Percentiles rank a stretch among this genome's conserved stretches.
Conservation (phyloP, 805 yeast species). For the Candida michaelii region DNA sequence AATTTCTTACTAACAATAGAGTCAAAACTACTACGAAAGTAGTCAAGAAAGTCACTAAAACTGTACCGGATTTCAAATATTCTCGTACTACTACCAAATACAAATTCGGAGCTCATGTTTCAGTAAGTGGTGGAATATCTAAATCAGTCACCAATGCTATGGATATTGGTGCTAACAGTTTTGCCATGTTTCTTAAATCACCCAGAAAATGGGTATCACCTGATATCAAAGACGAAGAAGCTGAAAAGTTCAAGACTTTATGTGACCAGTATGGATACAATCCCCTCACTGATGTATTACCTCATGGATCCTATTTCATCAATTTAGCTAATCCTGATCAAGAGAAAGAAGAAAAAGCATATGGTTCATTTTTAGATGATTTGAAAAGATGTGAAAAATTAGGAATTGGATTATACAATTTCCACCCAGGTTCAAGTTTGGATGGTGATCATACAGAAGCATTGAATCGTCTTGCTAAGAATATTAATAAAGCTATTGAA, state of each 20-base stretch:
- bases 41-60: conserved; percentile 8
- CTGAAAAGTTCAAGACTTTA: conserved; percentile 57
- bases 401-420: conserved; percentile 81
- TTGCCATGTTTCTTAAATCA: conserved; percentile 87
- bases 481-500: conserved; percentile 73
- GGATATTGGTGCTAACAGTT: conserved; percentile 67
- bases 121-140: conserved; percentile 78
- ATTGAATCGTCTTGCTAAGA: conserved; percentile 66
- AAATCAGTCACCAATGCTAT: conserved; percentile 57
- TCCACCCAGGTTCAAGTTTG: conserved; percentile 90
- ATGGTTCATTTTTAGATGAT: conserved; percentile 80
- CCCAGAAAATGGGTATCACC: conserved; percentile 93
- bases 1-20: conserved; percentile 5
- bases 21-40: conserved; percentile 6
- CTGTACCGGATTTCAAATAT: conserved; percentile 18
- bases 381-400: conserved; percentile 81
- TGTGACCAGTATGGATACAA: conserved; percentile 68
- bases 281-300: conserved; percentile 76
- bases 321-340: conserved; percentile 88
- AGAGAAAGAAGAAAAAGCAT: conserved; percentile 75
- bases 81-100: conserved; percentile 16
- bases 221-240: conserved; percentile 65
- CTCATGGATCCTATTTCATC: conserved; percentile 94
- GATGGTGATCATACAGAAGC: conserved; percentile 66
- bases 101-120: conserved; percentile 89